Evolutionary conservation across 768 basidiomycete species (phyloP), one percentile per base, ranked within the genome.

Genomic region (Gloeopeniophorella convolvens): DNA sequence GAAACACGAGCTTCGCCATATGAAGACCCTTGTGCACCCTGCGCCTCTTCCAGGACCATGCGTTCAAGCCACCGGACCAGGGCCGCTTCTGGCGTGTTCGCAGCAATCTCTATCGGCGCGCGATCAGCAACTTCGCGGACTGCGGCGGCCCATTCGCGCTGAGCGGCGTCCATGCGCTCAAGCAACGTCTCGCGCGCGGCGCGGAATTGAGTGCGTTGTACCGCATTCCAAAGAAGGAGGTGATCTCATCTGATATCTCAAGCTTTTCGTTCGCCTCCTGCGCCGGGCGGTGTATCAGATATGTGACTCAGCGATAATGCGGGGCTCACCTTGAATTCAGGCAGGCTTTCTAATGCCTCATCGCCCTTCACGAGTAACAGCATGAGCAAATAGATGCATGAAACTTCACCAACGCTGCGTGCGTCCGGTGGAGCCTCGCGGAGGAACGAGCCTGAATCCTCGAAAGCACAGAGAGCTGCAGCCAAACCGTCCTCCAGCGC

Each of bases 401-500:
- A 59, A 4, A 82, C 73, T 30, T 71, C 75, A 65, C 76, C 75
- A 72, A 80, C 77, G 57, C 82, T 71, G 13, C 79, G 68, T 39
- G 76, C 76, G 58, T 85, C 82, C 1, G 83, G 83, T 0, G 82
- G 81, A 0, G 81, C 79, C 34, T 76, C 65, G 0, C 66, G 64
- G 2, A 80, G 67, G 60, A 76, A 85, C 2, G 65, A 63, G 56
- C 77, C 79, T 11, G 82, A 71, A 55, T 85, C 82, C 26, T 83
- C 80, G 55, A 75, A 61, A 0, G 83, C 80, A 39, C 77, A 80
- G 56, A 67, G 74, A 48, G 85, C 58, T 54, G 81, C 78, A 1
- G 81, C 79, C 34, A 78, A 71, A 0, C 80, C 83, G 55, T 82
- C 77, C 15, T 79, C 75, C 73, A 75, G 78, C 44, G 73, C 74